A percentile compares a stretch with the other conserved stretches of the same genome.
Evolutionary conservation across 305 asterid species (phyloP).

Genomic region (Solanum aculeatissimum): DNA sequence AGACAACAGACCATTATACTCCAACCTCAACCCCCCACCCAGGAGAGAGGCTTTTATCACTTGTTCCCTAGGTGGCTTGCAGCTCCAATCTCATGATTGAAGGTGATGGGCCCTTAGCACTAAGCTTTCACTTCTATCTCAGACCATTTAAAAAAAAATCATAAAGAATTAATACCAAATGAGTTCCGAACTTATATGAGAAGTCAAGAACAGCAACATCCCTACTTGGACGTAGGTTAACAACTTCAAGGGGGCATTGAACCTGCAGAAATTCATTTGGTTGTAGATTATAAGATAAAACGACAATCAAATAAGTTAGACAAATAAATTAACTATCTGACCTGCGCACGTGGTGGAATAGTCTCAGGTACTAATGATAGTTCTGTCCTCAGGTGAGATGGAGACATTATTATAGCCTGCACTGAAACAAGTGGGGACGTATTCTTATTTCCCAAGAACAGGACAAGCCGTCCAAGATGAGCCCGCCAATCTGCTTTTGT

Average conservation of each 20-base stretch:
- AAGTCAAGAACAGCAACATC: conserved; percentile 89
- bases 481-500: conserved; percentile 91
- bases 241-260: conserved; percentile 89
- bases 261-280: conserved; percentile 30
- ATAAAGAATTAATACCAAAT: conserved; percentile 35
- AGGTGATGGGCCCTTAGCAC: not conserved
- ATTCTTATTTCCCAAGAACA: conserved; percentile 89
- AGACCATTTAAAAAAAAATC: not conserved
- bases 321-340: conserved; percentile 10
- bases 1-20: not conserved
- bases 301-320: not conserved
- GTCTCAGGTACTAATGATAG: conserved; percentile 85
- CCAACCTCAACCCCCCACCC: not conserved
- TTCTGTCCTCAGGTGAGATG: conserved; percentile 69
- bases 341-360: conserved; percentile 98
- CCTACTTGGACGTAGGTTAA: conserved; percentile 83
- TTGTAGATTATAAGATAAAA: not conserved
- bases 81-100: not conserved
- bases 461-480: conserved; percentile 75
- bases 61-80: not conserved
- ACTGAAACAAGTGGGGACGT: conserved; percentile 69
- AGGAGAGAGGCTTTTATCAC: not conserved
- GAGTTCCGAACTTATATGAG: conserved; percentile 63
- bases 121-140: not conserved
- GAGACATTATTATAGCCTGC: conserved; percentile 65